Evolutionary conservation across 495 filamentous ascomycete species (phyloP).

Genomic region (Aspergillus baeticus): DNA sequence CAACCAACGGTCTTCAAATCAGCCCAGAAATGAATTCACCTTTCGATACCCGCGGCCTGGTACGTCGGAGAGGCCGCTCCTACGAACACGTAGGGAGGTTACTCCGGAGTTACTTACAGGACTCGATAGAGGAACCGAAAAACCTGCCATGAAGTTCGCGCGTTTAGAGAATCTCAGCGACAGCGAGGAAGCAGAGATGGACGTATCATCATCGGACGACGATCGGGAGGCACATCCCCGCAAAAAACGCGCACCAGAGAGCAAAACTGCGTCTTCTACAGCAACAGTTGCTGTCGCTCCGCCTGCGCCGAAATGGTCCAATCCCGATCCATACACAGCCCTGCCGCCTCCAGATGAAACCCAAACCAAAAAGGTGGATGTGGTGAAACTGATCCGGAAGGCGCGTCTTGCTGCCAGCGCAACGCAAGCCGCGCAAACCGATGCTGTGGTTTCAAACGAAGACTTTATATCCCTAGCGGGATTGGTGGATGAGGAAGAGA

Average conservation of each 20-base stretch:
- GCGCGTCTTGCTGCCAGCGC: constrained; percentile 54
- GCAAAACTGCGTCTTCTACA: constrained; percentile 40
- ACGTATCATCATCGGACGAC: constrained; percentile 47
- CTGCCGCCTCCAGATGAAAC: constrained; percentile 69
- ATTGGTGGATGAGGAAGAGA: constrained; percentile 49
- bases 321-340: constrained; percentile 86
- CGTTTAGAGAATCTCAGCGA: constrained; percentile 63
- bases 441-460: constrained; percentile 59
- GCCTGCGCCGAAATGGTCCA: constrained; percentile 76
- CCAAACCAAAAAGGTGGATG: constrained; percentile 69
- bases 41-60: constrained; percentile 40
- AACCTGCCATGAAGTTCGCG: constrained; percentile 39
- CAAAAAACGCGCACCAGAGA: constrained; percentile 51
- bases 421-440: constrained; percentile 40
- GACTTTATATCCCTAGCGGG: constrained; percentile 83
- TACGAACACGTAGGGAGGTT: constrained; percentile 34
- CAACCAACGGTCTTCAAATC: constrained; percentile 25
- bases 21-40: constrained; percentile 40
- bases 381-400: constrained; percentile 85
- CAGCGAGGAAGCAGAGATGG: constrained; percentile 71
- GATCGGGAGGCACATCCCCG: constrained; percentile 46
- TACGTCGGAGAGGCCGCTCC: constrained; percentile 47
- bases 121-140: constrained; percentile 20
- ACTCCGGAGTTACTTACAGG: constrained; percentile 39
- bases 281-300: constrained; percentile 20